Conservation (phyloP, 495 filamentous ascomycete genomes). For the Daldinia concentrica region DNA sequence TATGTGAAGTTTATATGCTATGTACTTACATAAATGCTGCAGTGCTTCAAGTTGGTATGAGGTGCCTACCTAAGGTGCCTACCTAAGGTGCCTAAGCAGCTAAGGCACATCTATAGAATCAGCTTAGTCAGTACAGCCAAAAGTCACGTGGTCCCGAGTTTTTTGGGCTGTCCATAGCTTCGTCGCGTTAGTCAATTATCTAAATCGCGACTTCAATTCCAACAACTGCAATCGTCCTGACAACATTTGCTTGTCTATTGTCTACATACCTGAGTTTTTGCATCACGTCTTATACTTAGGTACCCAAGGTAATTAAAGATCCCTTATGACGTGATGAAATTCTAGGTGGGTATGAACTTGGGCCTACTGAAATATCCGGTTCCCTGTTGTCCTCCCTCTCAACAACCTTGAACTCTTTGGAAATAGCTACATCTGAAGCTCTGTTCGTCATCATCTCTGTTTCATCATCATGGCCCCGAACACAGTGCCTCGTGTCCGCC, state of each 20-base stretch:
- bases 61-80: no score
- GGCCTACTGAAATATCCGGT: not conserved
- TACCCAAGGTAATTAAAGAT: not conserved
- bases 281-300: not conserved
- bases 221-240: slow-evolving; percentile 2
- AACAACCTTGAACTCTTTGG: not conserved
- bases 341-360: slow-evolving; percentile 5
- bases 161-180: not conserved
- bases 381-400: not conserved
- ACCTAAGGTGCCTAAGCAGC: no score
- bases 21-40: no score
- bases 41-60: no score
- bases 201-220: slow-evolving; percentile 30
- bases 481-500: slow-evolving; percentile 45
- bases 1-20: no score
- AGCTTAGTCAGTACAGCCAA: not conserved
- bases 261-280: not conserved
- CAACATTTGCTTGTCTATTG: not conserved
- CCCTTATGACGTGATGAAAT: slow-evolving; percentile 3
- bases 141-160: slow-evolving; percentile 42
- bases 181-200: slow-evolving; percentile 34
- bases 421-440: slow-evolving; percentile 27
- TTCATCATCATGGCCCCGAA: slow-evolving; percentile 31
- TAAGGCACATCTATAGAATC: no score
- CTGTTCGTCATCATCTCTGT: not conserved